Evolutionary conservation across 257 asterid genomes (phyloP).

Genomic region (Lycium ferocissimum): DNA sequence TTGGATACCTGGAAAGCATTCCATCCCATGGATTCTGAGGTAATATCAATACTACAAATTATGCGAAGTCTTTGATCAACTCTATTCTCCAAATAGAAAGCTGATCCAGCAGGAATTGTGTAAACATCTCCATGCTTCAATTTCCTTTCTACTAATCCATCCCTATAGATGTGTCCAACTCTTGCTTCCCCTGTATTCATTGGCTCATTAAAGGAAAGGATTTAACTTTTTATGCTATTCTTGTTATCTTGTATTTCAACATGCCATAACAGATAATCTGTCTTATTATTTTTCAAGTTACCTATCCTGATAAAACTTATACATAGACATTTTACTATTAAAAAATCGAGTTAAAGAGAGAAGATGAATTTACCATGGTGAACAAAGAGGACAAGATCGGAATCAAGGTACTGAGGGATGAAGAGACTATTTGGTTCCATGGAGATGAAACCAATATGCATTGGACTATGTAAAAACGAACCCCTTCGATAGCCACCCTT

Average conservation of each 20-base stretch:
- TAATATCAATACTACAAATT: slow-evolving; percentile 64
- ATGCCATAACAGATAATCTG: background rate
- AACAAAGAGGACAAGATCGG: slow-evolving; percentile 73
- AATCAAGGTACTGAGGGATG: slow-evolving; percentile 93
- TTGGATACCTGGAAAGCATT: slow-evolving; percentile 58
- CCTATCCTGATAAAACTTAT: background rate
- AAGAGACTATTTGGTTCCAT: slow-evolving; percentile 84
- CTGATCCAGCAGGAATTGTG: slow-evolving; percentile 14
- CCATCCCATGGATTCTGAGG: slow-evolving; percentile 61
- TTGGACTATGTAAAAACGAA: slow-evolving; percentile 33
- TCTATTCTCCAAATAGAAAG: slow-evolving; percentile 45
- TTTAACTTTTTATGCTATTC: background rate
- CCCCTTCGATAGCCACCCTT: slow-evolving; percentile 40
- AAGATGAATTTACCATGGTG: slow-evolving; percentile 51
- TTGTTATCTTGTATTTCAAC: background rate
- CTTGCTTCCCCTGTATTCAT: slow-evolving; percentile 53
- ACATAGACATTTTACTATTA: no score
- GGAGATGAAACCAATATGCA: slow-evolving; percentile 79
- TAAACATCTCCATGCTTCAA: background rate
- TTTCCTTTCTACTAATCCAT: background rate
- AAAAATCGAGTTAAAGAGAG: background rate
- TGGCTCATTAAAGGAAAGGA: background rate
- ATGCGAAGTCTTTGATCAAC: slow-evolving; percentile 66
- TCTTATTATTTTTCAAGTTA: background rate
- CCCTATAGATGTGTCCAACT: background rate